Conservation (phyloP, 352 stramenopile genomes). For the Pythium coloratum region DNA sequence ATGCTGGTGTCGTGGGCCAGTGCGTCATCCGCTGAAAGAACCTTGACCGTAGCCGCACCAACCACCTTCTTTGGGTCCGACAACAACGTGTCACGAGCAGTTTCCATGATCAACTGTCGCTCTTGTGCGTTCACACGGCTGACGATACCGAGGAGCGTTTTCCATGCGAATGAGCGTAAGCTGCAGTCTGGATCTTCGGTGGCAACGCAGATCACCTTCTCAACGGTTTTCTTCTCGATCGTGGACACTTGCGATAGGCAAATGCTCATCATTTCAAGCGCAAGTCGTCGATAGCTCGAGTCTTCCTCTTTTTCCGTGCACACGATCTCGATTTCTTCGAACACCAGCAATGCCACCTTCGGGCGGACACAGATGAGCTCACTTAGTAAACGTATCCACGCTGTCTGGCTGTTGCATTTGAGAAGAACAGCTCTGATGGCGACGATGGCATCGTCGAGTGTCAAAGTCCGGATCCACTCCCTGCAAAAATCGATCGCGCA, state of each 20-base stretch:
- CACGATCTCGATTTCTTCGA: slow-evolving; percentile 20
- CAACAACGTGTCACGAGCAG: slow-evolving; percentile 13
- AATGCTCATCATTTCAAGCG: neutral
- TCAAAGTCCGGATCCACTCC: neutral
- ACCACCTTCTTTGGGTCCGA: slow-evolving; percentile 10
- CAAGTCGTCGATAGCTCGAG: slow-evolving; percentile 9
- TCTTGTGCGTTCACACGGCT: neutral
- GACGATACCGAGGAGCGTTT: neutral
- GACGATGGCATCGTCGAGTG: slow-evolving; percentile 2
- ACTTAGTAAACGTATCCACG: slow-evolving; percentile 7
- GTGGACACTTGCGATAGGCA: neutral
- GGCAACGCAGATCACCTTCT: slow-evolving; percentile 17
- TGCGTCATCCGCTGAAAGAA: neutral
- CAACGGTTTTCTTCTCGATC: neutral
- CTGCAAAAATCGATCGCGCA: slow-evolving; percentile 12
- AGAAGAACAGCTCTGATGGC: neutral
- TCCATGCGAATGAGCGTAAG: slow-evolving; percentile 15
- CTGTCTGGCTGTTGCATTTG: neutral
- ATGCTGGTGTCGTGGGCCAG: neutral
- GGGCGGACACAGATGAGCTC: slow-evolving; percentile 2
- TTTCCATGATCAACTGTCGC: neutral
- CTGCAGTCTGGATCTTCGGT: slow-evolving; percentile 7
- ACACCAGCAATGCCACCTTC: slow-evolving; percentile 9
- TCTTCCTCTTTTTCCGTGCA: slow-evolving; percentile 6
- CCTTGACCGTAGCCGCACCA: slow-evolving; percentile 12